Conservation (phyloP, 306 rosid species). For the Medicago truncatula region DNA sequence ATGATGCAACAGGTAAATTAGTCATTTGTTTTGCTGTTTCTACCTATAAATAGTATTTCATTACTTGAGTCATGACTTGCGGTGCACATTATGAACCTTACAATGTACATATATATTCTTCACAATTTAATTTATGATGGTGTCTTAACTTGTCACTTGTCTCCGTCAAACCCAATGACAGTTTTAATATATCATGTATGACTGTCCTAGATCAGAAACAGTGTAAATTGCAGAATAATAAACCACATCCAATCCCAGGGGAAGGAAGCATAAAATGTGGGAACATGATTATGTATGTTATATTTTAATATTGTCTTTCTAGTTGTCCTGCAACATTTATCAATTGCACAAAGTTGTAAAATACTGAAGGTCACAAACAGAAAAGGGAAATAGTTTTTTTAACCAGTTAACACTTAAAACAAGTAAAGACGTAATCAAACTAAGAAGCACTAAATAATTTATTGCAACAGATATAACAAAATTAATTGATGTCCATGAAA, state of each 20-base stretch:
- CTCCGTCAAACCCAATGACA: conserved; percentile 6
- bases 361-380: conserved; percentile 18
- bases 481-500: conserved; percentile 30
- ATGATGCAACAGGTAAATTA: not conserved
- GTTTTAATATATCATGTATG: not conserved
- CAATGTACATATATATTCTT: not conserved
- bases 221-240: not conserved
- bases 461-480: conserved; percentile 9
- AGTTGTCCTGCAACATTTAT: not conserved
- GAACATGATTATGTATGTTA: not conserved
- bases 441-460: conserved; percentile 23
- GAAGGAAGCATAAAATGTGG: not conserved
- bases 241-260: not conserved
- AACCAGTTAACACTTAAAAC: not conserved
- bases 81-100: too few relatives aligned
- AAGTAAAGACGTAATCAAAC: not conserved
- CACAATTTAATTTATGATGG: not conserved
- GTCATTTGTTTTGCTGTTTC: too few relatives aligned
- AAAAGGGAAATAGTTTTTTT: not conserved
- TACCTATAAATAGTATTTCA: too few relatives aligned
- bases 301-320: not conserved
- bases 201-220: not conserved
- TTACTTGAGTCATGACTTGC: too few relatives aligned
- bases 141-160: not conserved
- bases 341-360: conserved; percentile 12